Conservation (phyloP, 192 early-diverging fungal genomes). For the Coemansia sp. region DNA sequence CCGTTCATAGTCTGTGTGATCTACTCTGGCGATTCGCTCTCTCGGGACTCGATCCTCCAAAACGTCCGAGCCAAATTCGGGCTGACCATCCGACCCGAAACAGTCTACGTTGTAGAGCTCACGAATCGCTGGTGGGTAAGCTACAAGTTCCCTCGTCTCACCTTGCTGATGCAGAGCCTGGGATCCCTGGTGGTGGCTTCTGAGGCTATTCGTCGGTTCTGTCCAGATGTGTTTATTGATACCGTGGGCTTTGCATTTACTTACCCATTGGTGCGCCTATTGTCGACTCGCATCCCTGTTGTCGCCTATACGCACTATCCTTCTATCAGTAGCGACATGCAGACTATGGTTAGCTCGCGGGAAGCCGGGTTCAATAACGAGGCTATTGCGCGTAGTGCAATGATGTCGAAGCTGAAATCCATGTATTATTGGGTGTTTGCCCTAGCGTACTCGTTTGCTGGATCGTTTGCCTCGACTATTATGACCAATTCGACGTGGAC, state of each 20-base stretch:
- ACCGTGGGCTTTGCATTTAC: slow-evolving; percentile 96
- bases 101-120: slow-evolving; percentile 67
- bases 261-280: slow-evolving; percentile 70
- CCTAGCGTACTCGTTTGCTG: slow-evolving; percentile 69
- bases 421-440: slow-evolving; percentile 82
- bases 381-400: slow-evolving; percentile 54
- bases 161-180: slow-evolving; percentile 82
- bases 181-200: slow-evolving; percentile 73
- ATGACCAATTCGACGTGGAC: slow-evolving; percentile 99
- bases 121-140: slow-evolving; percentile 65
- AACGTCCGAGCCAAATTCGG: slow-evolving; percentile 62
- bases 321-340: slow-evolving; percentile 91
- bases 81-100: slow-evolving; percentile 57
- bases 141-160: slow-evolving; percentile 71
- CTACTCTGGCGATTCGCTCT: slow-evolving; percentile 73
- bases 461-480: slow-evolving; percentile 74
- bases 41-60: slow-evolving; percentile 59
- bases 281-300: slow-evolving; percentile 60
- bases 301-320: slow-evolving; percentile 96
- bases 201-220: slow-evolving; percentile 66
- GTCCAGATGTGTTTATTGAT: slow-evolving; percentile 85
- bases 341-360: slow-evolving; percentile 64
- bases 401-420: slow-evolving; percentile 39
- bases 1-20: slow-evolving; percentile 68
- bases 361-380: slow-evolving; percentile 68